phyloP scores from a whole-genome alignment of 2,329 filamentous ascomycete species.

The Lanzia echinophila region DNA sequence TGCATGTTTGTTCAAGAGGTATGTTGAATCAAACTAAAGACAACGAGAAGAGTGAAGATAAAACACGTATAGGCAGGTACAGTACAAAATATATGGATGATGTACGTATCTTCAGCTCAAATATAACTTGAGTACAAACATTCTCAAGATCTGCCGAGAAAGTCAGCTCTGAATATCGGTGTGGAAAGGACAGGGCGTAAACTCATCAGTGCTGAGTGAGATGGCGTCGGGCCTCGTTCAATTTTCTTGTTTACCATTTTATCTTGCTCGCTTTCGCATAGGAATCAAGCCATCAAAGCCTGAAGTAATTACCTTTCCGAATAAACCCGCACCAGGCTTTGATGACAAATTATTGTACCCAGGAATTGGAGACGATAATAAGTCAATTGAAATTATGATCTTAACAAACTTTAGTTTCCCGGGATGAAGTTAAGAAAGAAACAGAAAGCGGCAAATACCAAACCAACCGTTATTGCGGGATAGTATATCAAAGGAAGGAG shows the following conservation, averaged over 20 bases:
- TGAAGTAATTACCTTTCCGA: not conserved
- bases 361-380: not conserved
- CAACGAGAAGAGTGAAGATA: not conserved
- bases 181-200: not conserved
- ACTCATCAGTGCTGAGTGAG: constrained; percentile 9
- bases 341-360: not conserved
- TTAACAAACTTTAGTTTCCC: no score
- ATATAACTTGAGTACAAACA: not conserved
- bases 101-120: no score
- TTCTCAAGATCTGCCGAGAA: not conserved
- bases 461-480: no score
- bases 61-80: not conserved
- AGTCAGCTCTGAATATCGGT: constrained; percentile 3
- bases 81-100: no score
- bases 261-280: not conserved
- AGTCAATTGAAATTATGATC: no score
- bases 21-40: not conserved
- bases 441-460: no score
- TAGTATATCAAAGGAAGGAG: no score
- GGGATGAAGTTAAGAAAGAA: no score
- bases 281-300: not conserved
- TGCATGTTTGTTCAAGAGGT: not conserved
- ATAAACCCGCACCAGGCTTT: not conserved
- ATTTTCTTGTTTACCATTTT: not conserved
- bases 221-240: not conserved